A percentile compares a stretch with the other conserved stretches of the same genome.
Evolutionary conservation across 2,329 filamentous ascomycete species (phyloP).

Genomic region (Rhynchosporium agropyri): DNA sequence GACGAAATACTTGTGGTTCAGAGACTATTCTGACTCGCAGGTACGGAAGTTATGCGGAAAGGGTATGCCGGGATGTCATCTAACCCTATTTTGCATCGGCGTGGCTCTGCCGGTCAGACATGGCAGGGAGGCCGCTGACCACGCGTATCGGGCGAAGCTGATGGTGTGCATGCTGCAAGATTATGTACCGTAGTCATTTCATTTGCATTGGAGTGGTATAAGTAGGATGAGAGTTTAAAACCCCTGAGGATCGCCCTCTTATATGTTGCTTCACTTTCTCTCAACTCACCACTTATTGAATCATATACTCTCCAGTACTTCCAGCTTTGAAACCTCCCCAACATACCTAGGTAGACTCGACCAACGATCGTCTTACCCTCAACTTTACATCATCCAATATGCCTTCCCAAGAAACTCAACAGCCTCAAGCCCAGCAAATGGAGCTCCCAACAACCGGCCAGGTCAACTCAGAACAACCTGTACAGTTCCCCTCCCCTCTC

Average conservation of each 20-base stretch:
- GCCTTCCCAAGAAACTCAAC: slow-evolving; percentile 39
- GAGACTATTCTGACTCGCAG: slow-evolving; percentile 9
- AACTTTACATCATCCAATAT: slow-evolving; percentile 30
- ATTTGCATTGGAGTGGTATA: not conserved
- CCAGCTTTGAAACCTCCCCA: not conserved
- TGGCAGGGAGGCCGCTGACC: slow-evolving; percentile 18
- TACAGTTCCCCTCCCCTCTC: slow-evolving; percentile 25
- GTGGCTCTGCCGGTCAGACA: slow-evolving; percentile 21
- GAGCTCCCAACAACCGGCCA: slow-evolving; percentile 28
- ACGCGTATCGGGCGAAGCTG: slow-evolving; percentile 23
- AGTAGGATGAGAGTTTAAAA: slow-evolving; percentile 14
- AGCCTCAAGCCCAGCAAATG: slow-evolving; percentile 39
- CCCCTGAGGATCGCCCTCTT: slow-evolving; percentile 11
- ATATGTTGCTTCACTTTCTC: not conserved
- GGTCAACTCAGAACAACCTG: slow-evolving; percentile 36
- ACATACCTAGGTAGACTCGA: not conserved
- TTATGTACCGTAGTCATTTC: not conserved
- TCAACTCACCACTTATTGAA: not conserved
- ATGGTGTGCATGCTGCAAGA: slow-evolving; percentile 8
- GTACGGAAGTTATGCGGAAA: not conserved
- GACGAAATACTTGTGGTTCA: not conserved
- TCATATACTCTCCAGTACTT: slow-evolving; percentile 3
- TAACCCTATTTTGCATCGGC: slow-evolving; percentile 19
- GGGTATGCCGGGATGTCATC: slow-evolving; percentile 10
- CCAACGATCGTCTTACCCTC: not conserved